Evolutionary conservation across 345 rosid genomes (phyloP).

Genomic region (Eucalyptus sp.): DNA sequence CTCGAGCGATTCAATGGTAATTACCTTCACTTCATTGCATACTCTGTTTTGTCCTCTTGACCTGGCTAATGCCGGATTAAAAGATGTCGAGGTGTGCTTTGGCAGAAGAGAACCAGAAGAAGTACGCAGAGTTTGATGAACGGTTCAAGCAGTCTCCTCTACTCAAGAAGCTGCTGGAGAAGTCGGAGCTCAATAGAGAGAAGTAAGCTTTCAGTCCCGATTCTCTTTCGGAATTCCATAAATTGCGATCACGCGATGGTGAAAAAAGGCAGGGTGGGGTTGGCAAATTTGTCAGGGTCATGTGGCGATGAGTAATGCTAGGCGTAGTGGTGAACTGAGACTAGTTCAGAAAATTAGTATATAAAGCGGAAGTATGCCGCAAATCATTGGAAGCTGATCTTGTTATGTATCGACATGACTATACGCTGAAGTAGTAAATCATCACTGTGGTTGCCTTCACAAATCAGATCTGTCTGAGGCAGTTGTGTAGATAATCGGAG

Average conservation of each 20-base stretch:
- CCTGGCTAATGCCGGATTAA: neutral
- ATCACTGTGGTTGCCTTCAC: neutral
- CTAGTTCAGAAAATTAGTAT: neutral
- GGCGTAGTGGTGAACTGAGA: neutral
- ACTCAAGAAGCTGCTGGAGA: constrained; percentile 73
- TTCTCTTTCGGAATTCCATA: neutral
- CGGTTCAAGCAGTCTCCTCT: constrained; percentile 78
- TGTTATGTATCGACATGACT: neutral
- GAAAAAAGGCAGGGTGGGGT: neutral
- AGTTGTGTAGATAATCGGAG: neutral
- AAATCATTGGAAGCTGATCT: neutral
- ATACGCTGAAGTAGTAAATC: neutral
- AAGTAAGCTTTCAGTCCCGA: constrained; percentile 22
- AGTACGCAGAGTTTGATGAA: constrained; percentile 68
- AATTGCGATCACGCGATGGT: neutral
- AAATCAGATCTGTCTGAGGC: neutral
- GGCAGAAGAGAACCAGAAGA: constrained; percentile 91
- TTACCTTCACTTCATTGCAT: neutral
- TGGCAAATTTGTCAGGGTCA: neutral
- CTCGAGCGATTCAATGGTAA: constrained; percentile 69
- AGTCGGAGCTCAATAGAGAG: constrained; percentile 64
- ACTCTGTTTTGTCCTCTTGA: neutral
- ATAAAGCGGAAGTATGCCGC: neutral
- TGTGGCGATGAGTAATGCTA: neutral
- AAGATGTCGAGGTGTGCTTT: neutral